These are phyloP conservation scores for Leptodermis oblonga DNA, from an alignment of 257 asterid genomes.

Conservation along the genomic window DNA sequence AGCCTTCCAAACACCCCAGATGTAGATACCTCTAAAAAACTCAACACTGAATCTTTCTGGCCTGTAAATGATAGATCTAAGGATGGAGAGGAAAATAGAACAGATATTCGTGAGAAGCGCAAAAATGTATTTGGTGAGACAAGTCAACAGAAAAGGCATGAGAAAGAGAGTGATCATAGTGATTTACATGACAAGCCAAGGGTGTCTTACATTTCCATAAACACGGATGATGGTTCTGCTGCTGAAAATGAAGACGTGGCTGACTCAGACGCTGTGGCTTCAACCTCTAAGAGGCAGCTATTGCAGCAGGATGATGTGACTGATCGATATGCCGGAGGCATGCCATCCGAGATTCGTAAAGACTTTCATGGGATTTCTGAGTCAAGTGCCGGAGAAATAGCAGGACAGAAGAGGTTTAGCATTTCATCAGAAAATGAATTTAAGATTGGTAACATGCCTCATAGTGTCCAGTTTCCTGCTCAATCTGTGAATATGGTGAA, in stretches of 20 bases:
- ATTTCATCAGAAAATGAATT: conserved; percentile 76
- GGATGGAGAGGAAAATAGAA: conserved; percentile 51
- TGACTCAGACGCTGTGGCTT: conserved; percentile 86
- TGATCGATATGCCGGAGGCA: conserved; percentile 34
- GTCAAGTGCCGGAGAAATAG: conserved; percentile 48
- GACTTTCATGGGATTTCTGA: conserved; percentile 50
- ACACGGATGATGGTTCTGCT: conserved; percentile 88
- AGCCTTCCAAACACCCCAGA: conserved; percentile 43
- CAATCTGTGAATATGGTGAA: conserved; percentile 48
- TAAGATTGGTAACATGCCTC: conserved; percentile 40
- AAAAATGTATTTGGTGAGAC: conserved; percentile 47
- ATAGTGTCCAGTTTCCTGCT: conserved; percentile 43
- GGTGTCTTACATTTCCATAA: conserved; percentile 78
- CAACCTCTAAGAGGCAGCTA: conserved; percentile 65
- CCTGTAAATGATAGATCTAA: conserved; percentile 47
- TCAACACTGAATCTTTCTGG: conserved; percentile 61
- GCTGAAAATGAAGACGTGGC: conserved; percentile 98
- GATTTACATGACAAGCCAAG: conserved; percentile 54
- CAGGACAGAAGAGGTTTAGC: conserved; percentile 60
- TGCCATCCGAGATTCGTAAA: conserved; percentile 41
- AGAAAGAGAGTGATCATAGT: conserved; percentile 41
- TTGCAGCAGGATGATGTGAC: conserved; percentile 49
- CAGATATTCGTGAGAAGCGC: conserved; percentile 64
- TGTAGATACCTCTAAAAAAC: conserved; percentile 54
- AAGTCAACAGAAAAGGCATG: conserved; percentile 58